Base-by-base conservation (phyloP, 1,284 basidiomycete genomes). In the Schizopora paradoxa region DNA sequence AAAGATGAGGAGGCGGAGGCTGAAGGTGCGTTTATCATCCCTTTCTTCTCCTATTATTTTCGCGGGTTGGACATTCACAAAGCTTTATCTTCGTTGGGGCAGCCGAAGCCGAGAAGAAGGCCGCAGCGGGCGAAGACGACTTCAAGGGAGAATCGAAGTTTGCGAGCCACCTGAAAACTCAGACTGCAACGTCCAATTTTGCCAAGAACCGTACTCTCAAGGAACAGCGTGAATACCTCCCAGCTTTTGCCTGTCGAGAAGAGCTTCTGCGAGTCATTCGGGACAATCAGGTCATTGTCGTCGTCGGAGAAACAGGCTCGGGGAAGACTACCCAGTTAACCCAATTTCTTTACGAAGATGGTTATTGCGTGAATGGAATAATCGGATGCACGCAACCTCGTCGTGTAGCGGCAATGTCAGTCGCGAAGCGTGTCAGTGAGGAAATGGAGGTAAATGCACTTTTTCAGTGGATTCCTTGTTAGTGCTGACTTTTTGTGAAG, bases 331-430 rank as follows among this genome's bases (percentile, higher is more conserved):
- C 94, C 0, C 93, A 97, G 62, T 68, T 96, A 4, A 73, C 86
- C 0, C 94, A 96, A 58, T 96, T 91, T 66, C 65, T 97, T 47
- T 91, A 97, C 61, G 95, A 98, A 64, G 95, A 97, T 55, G 94
- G 95, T 1, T 98, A 95, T 62, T 91, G 91, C 50, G 66, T 75
- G 13, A 77, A 86, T 62, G 94, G 94, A 6, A 75, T 96, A 29
- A 81, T 99, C 34, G 93, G 93, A 5, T 99, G 94, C 58, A 99
- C 95, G 0, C 94, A 98, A 61, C 94, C 94, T 31, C 81, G 95
- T 59, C 91, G 94, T 70, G 94, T 98, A 8, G 94, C 95, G 38
- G 94, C 95, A 8, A 98, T 99, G 94, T 94, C 90, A 11, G 95
- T 98, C 3, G 95, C 95, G 6, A 98, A 98, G 68, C 92, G 95